Evolutionary conservation across 2,329 filamentous ascomycete species (phyloP).

Genomic region (Apiospora koreana): DNA sequence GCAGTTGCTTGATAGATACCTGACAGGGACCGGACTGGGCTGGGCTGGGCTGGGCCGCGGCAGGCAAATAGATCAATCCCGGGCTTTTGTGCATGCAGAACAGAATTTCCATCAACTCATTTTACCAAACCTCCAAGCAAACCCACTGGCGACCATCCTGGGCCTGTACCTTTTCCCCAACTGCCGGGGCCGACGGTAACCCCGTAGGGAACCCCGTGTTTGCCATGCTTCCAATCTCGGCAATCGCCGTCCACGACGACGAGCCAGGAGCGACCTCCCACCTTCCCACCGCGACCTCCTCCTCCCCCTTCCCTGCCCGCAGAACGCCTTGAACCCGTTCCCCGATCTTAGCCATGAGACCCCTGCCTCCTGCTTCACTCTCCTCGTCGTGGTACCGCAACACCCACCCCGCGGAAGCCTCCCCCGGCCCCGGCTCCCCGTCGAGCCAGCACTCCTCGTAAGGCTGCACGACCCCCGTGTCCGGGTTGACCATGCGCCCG

Average conservation of each 20-base stretch:
- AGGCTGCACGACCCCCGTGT: constrained; percentile 38
- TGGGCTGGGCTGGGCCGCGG: no score
- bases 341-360: constrained; percentile 12
- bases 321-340: constrained; percentile 8
- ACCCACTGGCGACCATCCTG: constrained; percentile 10
- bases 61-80: neutral
- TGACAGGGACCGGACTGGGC: no score
- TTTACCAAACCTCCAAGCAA: constrained; percentile 13
- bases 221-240: constrained; percentile 9
- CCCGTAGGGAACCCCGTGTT: constrained; percentile 4
- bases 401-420: constrained; percentile 9
- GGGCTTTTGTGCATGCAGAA: neutral
- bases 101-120: neutral
- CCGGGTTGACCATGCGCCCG: constrained; percentile 61
- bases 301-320: neutral
- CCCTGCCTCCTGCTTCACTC: neutral
- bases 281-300: constrained; percentile 6
- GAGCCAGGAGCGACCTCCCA: neutral
- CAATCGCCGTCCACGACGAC: neutral
- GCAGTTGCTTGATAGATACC: no score
- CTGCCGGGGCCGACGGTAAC: neutral
- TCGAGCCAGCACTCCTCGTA: constrained; percentile 19
- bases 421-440: neutral
- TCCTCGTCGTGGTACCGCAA: constrained; percentile 9
- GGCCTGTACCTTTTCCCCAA: neutral